Evolutionary conservation across 352 stramenopile species (phyloP), one percentile per base, ranked within the genome.

Genomic region (Pythium biforme): DNA sequence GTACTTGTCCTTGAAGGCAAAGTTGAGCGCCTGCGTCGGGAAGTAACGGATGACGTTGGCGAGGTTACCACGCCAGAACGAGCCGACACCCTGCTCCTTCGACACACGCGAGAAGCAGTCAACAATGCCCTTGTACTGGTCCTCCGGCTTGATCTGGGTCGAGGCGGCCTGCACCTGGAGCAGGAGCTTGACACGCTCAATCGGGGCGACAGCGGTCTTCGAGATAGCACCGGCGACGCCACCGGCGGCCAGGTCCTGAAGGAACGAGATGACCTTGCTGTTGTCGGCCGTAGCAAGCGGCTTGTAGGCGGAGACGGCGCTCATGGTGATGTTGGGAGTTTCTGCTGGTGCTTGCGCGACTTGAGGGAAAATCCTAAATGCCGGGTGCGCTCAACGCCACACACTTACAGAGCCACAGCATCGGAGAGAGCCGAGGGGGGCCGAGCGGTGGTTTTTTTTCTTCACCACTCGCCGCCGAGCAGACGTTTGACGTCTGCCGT

Each of bases 1-100:
- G 82, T 95, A 96, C 84, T 95, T 95, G 84, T 97, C 90, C 86
- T 96, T 97, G 76, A 97, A 95, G 59, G 89, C 86, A 54, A 97
- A 97, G 83, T 97, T 97, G 25, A 97, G 67, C 37, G 89, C 90
- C 81, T 97, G 90, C 43, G 84, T 96, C 45, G 90, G 90, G 75
- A 97, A 96, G 76, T 97, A 97, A 75, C 90, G 88, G 75, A 96
- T 95, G 66, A 97, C 88, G 70, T 97, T 97, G 62, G 87, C 89
- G 57, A 94, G 54, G 77, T 97, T 97, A 64, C 90, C 90, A 63
- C 89, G 86, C 90, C 90, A 97, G 70, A 97, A 94, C 49, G 89
- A 96, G 67, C 53, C 66, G 15, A 97, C 57, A 33, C 90, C 90
- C 81, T 97, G 88, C 73, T 97, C 90, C 60, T 83, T 82, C 47